Conservation (phyloP, 208 protist genomes). For the Wallacemonas rigidus region DNA sequence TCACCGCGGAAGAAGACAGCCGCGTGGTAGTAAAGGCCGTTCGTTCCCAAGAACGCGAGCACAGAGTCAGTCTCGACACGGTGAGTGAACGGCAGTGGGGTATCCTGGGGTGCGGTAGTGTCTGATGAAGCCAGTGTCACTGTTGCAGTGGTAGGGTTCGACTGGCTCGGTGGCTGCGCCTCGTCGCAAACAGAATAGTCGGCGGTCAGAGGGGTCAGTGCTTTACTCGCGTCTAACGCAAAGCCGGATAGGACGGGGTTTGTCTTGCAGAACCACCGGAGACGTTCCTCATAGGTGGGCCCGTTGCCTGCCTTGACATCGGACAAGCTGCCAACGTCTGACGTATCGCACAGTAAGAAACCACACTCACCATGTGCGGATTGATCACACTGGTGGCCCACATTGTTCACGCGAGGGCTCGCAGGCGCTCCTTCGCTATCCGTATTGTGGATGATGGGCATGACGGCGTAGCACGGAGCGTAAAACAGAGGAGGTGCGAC, state of each 20-base stretch:
- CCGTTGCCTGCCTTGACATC: background rate
- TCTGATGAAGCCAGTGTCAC: background rate
- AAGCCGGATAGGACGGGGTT: slow-evolving; percentile 11
- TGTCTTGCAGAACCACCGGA: background rate
- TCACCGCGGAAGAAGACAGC: background rate
- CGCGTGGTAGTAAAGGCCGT: slow-evolving; percentile 11
- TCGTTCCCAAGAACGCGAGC: background rate
- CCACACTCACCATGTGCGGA: background rate
- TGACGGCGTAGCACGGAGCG: slow-evolving; percentile 37
- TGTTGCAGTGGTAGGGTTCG: background rate
- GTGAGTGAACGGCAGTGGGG: background rate
- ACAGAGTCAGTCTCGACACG: background rate
- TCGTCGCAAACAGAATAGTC: background rate
- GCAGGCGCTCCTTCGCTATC: background rate
- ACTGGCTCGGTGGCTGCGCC: background rate
- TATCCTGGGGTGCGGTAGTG: background rate
- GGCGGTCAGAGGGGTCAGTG: background rate
- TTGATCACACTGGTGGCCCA: background rate
- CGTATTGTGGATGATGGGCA: slow-evolving; percentile 33
- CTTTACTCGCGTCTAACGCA: background rate
- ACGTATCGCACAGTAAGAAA: slow-evolving; percentile 24
- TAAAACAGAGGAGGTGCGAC: slow-evolving; percentile 53
- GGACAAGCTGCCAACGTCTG: background rate
- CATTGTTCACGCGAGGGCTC: background rate
- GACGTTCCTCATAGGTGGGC: background rate